These are phyloP conservation scores for Jatropha podagrica DNA, from an alignment of 441 rosid species.

Conservation along the genomic window DNA sequence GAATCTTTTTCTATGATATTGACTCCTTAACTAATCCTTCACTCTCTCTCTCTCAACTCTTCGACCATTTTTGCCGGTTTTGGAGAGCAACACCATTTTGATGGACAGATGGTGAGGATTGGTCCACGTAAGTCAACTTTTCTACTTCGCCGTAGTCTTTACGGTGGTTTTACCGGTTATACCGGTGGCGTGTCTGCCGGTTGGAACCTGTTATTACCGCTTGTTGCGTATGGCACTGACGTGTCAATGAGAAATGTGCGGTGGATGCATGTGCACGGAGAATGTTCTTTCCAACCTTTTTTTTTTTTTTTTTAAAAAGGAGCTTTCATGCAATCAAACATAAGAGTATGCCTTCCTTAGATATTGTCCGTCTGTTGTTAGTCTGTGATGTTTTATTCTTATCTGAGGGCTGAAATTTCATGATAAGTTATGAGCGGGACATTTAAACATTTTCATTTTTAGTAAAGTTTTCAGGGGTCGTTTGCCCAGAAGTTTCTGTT, in stretches of 20 bases:
- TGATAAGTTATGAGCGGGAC: not conserved
- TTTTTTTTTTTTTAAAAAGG: not conserved
- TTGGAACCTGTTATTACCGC: conserved; percentile 33
- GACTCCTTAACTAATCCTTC: conserved; percentile 20
- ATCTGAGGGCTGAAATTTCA: not conserved
- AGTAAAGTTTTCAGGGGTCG: not conserved
- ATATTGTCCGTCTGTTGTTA: not conserved
- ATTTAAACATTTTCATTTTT: not conserved
- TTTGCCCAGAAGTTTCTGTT: no score
- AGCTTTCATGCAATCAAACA: not conserved
- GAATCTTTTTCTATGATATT: conserved; percentile 14
- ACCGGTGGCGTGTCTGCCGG: conserved; percentile 44
- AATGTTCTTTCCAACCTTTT: conserved; percentile 23
- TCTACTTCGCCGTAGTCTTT: conserved; percentile 18
- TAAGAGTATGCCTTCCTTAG: not conserved
- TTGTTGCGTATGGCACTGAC: conserved; percentile 27
- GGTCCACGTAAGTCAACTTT: conserved; percentile 27
- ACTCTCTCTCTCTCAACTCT: not conserved
- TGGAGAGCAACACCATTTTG: not conserved
- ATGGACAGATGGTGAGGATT: conserved; percentile 5
- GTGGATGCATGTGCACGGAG: conserved; percentile 45
- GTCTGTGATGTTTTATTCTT: not conserved
- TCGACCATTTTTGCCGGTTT: not conserved
- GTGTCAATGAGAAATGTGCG: conserved; percentile 25
- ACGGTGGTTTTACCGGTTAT: conserved; percentile 37